These are phyloP conservation scores for Helicostylum pulchrum DNA, from an alignment of 192 early-diverging fungal genomes.

Conservation along the genomic window DNA sequence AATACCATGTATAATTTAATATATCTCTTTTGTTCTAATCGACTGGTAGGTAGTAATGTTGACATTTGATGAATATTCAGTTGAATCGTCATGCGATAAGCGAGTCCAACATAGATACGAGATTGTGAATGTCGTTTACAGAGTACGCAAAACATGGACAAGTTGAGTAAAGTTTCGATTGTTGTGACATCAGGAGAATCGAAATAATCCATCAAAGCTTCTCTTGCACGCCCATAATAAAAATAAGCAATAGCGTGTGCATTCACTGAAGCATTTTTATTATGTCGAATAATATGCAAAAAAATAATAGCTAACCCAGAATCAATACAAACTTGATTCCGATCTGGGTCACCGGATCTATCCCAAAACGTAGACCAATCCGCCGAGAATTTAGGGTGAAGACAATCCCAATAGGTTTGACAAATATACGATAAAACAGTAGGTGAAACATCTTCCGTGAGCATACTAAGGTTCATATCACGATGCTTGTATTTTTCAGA, in stretches of 20 bases:
- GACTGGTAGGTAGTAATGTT: conserved; percentile 12
- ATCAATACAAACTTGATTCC: conserved; percentile 35
- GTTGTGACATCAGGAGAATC: conserved; percentile 34
- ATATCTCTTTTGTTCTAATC: conserved; percentile 19
- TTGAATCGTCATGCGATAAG: conserved; percentile 28
- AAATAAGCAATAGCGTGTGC: conserved; percentile 20
- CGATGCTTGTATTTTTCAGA: conserved; percentile 17
- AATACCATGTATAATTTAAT: conserved; percentile 32
- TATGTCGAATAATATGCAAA: conserved; percentile 31
- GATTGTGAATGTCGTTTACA: conserved; percentile 32
- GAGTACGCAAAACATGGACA: conserved; percentile 35
- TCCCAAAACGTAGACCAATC: conserved; percentile 35
- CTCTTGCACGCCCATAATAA: conserved; percentile 30
- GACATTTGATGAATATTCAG: conserved; percentile 26
- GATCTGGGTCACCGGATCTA: conserved; percentile 24
- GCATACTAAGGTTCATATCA: conserved; percentile 8
- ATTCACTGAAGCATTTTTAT: conserved; percentile 23
- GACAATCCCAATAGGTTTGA: conserved; percentile 37
- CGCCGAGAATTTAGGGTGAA: conserved; percentile 34
- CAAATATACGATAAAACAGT: conserved; percentile 24
- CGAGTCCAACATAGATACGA: conserved; percentile 31
- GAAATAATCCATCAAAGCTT: conserved; percentile 31
- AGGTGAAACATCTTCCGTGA: conserved; percentile 30
- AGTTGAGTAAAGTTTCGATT: conserved; percentile 35
- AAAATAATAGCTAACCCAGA: conserved; percentile 34